Conservation (phyloP, 2,329 filamentous ascomycete genomes). For the Claviceps fusiformis region DNA sequence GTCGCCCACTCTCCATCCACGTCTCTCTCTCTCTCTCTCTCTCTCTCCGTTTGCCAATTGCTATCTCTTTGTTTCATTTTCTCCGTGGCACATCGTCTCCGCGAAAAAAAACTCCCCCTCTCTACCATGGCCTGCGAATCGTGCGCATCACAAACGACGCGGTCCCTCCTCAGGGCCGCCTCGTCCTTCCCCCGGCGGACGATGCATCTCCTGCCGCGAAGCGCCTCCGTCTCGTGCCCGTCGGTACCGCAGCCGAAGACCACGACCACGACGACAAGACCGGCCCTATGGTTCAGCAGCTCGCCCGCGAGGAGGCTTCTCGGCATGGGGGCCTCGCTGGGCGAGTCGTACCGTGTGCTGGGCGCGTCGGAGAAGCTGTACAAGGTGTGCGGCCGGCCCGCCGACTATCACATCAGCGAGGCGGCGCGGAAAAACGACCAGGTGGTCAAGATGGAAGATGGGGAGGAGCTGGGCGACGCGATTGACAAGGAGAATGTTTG, state of each 20-base stretch:
- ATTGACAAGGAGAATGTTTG: constrained; percentile 33
- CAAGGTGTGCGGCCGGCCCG: constrained; percentile 58
- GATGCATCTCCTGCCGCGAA: background rate
- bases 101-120: constrained; percentile 2
- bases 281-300: constrained; percentile 23
- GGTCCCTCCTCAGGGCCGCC: constrained; percentile 23
- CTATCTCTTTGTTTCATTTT: background rate
- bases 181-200: constrained; percentile 10
- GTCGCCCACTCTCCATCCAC: too few species aligned
- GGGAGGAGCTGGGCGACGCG: constrained; percentile 60
- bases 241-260: background rate
- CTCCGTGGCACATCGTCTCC: background rate
- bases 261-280: constrained; percentile 8
- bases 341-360: constrained; percentile 58
- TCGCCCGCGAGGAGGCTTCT: constrained; percentile 20
- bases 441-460: constrained; percentile 58
- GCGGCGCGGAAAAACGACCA: constrained; percentile 50
- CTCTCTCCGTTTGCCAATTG: background rate
- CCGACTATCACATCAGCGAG: constrained; percentile 63
- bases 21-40: too few species aligned
- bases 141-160: constrained; percentile 30
- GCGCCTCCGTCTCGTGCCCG: background rate
- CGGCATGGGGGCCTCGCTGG: constrained; percentile 19
- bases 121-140: constrained; percentile 32
- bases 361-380: constrained; percentile 67